These are phyloP conservation scores for Xylaria sp. DNA, from an alignment of 2,329 filamentous ascomycete genomes.

Conservation along the genomic window DNA sequence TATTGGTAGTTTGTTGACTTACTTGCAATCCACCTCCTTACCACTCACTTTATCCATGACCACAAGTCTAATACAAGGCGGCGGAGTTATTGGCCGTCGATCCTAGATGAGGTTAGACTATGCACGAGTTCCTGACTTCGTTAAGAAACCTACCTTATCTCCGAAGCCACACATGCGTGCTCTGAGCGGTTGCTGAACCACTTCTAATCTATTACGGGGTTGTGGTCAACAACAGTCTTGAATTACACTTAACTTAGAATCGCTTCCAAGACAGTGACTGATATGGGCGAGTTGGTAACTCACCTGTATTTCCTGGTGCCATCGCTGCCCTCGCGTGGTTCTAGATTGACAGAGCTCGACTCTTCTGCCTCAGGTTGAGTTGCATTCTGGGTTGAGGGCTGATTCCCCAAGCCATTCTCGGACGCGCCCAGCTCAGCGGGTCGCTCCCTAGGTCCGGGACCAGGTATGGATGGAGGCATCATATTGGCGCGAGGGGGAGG, in stretches of 20 bases:
- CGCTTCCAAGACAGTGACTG: background rate
- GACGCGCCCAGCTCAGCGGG: conserved; percentile 40
- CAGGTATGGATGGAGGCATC: conserved; percentile 47
- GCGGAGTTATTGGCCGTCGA: conserved; percentile 93
- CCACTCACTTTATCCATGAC: conserved; percentile 79
- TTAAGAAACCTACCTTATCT: conserved; percentile 77
- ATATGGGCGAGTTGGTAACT: conserved; percentile 19
- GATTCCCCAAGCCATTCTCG: conserved; percentile 44
- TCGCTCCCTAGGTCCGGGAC: conserved; percentile 45
- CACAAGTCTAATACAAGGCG: conserved; percentile 87
- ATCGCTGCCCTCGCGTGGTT: conserved; percentile 47
- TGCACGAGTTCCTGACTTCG: conserved; percentile 25
- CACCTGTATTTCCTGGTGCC: conserved; percentile 48
- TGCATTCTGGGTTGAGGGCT: conserved; percentile 39
- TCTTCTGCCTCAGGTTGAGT: conserved; percentile 45
- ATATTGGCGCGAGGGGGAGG: conserved; percentile 48
- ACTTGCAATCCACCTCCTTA: conserved; percentile 87
- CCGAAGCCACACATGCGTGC: conserved; percentile 99
- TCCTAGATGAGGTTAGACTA: conserved; percentile 67
- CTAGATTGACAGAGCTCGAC: conserved; percentile 33
- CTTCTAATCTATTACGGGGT: conserved; percentile 67
- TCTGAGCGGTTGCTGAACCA: conserved; percentile 90
- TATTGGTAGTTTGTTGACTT: conserved; percentile 51
- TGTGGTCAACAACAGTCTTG: conserved; percentile 38
- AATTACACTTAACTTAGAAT: conserved; percentile 16